phyloP scores from a whole-genome alignment of 116 monocot species.

The Trichopus zeylanicus region DNA sequence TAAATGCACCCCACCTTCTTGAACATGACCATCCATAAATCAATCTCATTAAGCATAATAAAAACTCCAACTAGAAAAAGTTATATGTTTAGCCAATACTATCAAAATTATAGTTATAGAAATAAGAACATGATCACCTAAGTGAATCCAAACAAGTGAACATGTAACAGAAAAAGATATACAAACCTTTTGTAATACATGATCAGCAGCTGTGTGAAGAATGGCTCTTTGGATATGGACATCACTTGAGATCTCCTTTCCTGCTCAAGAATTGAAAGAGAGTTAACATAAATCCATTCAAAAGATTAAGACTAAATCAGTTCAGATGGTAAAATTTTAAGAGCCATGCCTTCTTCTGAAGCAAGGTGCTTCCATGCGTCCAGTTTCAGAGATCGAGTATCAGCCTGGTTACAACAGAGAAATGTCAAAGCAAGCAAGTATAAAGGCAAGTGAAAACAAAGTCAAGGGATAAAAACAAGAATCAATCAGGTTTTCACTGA shows the following conservation, averaged over 20 bases:
- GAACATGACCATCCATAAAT: too few relatives aligned
- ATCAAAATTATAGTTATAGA: background rate
- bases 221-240: conserved; percentile 41
- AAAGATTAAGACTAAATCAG: background rate
- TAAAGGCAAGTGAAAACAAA: background rate
- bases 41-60: too few relatives aligned
- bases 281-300: too few relatives aligned
- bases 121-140: background rate
- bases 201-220: conserved; percentile 59
- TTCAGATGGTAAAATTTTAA: background rate
- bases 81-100: too few relatives aligned
- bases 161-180: background rate
- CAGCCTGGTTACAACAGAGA: conserved; percentile 29
- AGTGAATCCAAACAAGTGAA: background rate
- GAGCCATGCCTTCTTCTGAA: conserved; percentile 60
- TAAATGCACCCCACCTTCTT: too few relatives aligned
- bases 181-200: conserved; percentile 69
- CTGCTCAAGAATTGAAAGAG: conserved; percentile 23
- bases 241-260: conserved; percentile 50
- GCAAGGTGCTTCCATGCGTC: conserved; percentile 90
- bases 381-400: conserved; percentile 71
- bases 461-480: too few relatives aligned
- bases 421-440: background rate
- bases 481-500: too few relatives aligned
- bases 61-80: too few relatives aligned